phyloP scores from a whole-genome alignment of 73 alveolate genomes.

The Paramecium tetraurelia region DNA sequence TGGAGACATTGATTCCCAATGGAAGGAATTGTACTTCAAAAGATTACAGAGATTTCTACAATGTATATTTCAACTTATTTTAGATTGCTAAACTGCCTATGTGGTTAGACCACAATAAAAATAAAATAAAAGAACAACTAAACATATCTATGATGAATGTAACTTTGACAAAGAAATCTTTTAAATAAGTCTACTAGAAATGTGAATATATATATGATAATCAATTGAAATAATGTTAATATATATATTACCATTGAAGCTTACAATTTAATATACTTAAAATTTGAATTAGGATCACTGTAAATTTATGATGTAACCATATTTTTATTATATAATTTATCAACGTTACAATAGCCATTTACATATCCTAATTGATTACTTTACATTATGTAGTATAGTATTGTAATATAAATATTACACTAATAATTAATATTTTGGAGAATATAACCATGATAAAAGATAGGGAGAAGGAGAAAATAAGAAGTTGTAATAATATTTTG shows the following conservation, averaged over 20 bases:
- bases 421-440: no score
- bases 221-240: not conserved
- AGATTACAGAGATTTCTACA: conserved; percentile 1
- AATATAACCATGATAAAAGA: no score
- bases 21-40: not conserved
- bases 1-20: not conserved
- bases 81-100: not conserved
- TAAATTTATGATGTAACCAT: no score
- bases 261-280: not conserved
- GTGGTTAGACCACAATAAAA: not conserved
- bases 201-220: not conserved
- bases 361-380: no score
- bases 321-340: no score
- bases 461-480: not conserved
- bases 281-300: not conserved
- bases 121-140: not conserved
- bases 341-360: no score
- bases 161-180: not conserved
- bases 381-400: no score
- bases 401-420: no score
- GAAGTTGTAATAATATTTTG: not conserved
- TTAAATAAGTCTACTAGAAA: not conserved
- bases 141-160: not conserved
- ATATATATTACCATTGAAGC: not conserved
- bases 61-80: not conserved